phyloP scores from a whole-genome alignment of 345 rosid species.

The Corymbia maculata region DNA sequence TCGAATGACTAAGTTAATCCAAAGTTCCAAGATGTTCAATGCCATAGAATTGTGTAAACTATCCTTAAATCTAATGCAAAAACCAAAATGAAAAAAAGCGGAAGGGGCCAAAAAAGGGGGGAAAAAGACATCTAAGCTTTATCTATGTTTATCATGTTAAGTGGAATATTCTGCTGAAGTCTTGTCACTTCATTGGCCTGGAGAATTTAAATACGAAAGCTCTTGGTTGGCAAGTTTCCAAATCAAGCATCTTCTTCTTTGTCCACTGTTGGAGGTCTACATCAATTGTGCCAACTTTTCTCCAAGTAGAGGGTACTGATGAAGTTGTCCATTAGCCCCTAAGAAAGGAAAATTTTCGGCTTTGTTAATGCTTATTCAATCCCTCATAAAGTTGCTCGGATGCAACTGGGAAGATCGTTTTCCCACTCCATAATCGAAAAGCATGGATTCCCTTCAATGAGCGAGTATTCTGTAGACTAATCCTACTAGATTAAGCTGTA shows the following conservation, averaged over 20 bases:
- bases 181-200: neutral
- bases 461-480: neutral
- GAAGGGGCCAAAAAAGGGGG: neutral
- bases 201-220: neutral
- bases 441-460: neutral
- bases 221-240: neutral
- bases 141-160: neutral
- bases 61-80: neutral
- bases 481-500: neutral
- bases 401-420: neutral
- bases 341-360: neutral
- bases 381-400: neutral
- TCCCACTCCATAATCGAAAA: neutral
- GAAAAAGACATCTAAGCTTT: neutral
- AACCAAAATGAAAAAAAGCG: neutral
- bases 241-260: neutral
- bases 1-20: neutral
- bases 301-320: neutral
- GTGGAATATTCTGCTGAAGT: neutral
- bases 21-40: neutral
- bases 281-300: neutral
- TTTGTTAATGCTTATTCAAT: neutral
- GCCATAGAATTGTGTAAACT: neutral
- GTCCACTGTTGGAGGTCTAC: neutral
- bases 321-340: neutral